Conservation (phyloP, 495 filamentous ascomycete species). For the Pyrenopolyporus hunteri region DNA sequence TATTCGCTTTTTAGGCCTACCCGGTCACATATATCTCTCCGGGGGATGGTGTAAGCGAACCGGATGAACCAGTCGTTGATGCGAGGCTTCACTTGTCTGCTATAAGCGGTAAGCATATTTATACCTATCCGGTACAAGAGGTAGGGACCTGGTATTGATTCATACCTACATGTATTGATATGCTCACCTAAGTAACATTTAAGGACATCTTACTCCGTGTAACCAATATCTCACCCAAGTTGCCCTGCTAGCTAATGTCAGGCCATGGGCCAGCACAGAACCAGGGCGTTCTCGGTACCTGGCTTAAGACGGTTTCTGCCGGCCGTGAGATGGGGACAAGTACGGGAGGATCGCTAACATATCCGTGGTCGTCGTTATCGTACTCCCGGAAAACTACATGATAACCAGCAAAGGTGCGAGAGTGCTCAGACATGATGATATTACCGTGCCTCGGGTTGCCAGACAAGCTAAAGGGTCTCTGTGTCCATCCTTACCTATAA, state of each 20-base stretch:
- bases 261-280: constrained; percentile 12
- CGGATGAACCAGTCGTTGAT: background rate
- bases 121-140: too few species aligned
- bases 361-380: background rate
- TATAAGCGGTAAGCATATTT: too few species aligned
- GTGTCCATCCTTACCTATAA: constrained; percentile 12
- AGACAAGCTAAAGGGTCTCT: background rate
- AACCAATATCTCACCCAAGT: constrained; percentile 1
- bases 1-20: constrained; percentile 16
- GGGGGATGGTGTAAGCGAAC: constrained; percentile 13
- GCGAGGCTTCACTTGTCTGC: constrained; percentile 20
- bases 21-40: background rate
- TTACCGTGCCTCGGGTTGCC: background rate
- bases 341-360: constrained; percentile 20
- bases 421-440: background rate
- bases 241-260: constrained; percentile 15
- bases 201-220: constrained; percentile 21
- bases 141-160: too few species aligned
- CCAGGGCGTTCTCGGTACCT: constrained; percentile 8
- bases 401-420: too few species aligned
- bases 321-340: background rate
- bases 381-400: background rate
- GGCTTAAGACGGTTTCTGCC: constrained; percentile 11
- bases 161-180: constrained; percentile 6
- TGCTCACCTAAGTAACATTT: background rate